These are phyloP conservation scores for Coemansia sp. DNA, from an alignment of 192 early-diverging fungal species.

Conservation along the genomic window DNA sequence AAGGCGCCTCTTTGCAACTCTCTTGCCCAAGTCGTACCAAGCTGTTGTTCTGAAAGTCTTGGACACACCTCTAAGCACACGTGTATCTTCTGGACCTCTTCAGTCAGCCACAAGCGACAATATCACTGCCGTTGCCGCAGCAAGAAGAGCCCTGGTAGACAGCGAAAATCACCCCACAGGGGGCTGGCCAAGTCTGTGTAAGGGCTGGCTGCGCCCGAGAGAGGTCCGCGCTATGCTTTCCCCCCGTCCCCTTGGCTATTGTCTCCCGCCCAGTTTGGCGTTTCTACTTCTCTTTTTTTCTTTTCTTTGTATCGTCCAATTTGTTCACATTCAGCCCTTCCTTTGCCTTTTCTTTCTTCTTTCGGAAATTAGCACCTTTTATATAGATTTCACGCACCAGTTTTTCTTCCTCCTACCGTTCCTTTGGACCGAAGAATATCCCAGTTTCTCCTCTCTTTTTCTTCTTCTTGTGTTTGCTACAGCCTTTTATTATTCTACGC, in stretches of 20 bases:
- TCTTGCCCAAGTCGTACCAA: background rate
- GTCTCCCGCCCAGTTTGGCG: background rate
- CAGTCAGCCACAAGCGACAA: background rate
- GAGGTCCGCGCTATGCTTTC: background rate
- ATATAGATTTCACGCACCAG: background rate
- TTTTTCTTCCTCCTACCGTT: background rate
- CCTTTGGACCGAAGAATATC: background rate
- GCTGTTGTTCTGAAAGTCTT: background rate
- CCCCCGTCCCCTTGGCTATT: conserved; percentile 7
- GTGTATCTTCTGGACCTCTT: background rate
- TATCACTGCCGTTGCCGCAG: background rate
- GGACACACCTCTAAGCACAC: background rate
- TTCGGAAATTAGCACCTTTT: background rate
- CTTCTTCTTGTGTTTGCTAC: background rate
- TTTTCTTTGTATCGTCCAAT: background rate
- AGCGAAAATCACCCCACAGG: background rate
- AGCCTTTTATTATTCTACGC: background rate
- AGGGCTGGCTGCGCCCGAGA: background rate
- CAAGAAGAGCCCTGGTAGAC: background rate
- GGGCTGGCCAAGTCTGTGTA: background rate
- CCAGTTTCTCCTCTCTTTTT: background rate
- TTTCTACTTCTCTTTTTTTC: background rate
- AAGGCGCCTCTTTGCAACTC: background rate
- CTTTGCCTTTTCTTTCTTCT: background rate
- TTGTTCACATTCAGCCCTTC: conserved; percentile 2